Evolutionary conservation across 2,329 filamentous ascomycete genomes (phyloP), one percentile per base, ranked within the genome.

Genomic region (Escovopsis sp.): DNA sequence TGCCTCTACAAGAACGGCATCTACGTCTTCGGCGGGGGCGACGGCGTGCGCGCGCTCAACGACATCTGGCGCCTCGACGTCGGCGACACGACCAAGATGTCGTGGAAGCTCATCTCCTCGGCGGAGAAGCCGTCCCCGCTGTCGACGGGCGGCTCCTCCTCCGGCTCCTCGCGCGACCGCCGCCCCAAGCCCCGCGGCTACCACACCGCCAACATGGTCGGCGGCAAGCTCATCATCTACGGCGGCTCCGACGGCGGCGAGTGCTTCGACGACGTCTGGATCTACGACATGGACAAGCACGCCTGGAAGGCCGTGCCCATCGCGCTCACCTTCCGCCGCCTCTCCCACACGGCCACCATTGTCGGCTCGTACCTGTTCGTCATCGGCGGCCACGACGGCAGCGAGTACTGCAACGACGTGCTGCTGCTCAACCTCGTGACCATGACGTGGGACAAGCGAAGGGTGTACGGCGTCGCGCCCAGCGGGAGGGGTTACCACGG

Each of bases 31-130:
- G 76, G 76, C 21, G 76, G 76, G 33, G 76, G 76, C 28, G 76
- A 81, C 48, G 76, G 76, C 31, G 71, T 78, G n/a, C 64, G 73
- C 32, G 76, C 76, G 5, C 61, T 81, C 38, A 80, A 80, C 49
- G 76, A 81, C 46, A 73, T 81, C 15, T 81, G 76, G 76, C 63
- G 76, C n/a, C 64, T 81, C 13, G 76, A 81, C 46, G 76, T 81
- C 26, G 66, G 66, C 42, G 76, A 81, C 48, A 61, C 68, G 35
- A 66, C 56, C 52, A 79, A 77, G 57, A 77, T 79, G 73, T 71
- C 68, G 37, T 81, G 76, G 76, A 71, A 70, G 49, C 57, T 78
- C 34, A 64, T 81, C 35, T 78, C 72, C 10, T 54, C 57, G 30
- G 58, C 66, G 1, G 60, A 61, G 14, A 53, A 54, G 43, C 21